Evolutionary conservation across 2,329 filamentous ascomycete genomes (phyloP).

Genomic region (Diaporthe vexans): DNA sequence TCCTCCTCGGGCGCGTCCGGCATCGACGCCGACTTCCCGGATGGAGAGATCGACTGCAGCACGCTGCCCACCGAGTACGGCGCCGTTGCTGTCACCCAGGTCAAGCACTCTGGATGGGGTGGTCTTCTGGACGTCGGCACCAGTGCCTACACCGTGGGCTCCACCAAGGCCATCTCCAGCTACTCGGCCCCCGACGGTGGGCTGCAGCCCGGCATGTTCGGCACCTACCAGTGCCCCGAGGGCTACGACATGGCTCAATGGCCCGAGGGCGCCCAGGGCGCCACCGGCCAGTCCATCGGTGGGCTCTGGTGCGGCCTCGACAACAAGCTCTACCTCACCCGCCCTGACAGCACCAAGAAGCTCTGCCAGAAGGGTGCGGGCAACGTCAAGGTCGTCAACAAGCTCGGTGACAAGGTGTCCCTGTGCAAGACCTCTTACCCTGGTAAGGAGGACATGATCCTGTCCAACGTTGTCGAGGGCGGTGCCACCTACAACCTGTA

Average conservation of each 20-base stretch:
- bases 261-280: conserved; percentile 80
- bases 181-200: conserved; percentile 76
- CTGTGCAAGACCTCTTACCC: conserved; percentile 98
- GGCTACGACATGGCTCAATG: conserved; percentile 96
- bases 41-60: conserved; percentile 78
- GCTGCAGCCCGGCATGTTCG: conserved; percentile 78
- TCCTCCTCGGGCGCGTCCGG: conserved; percentile 61
- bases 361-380: conserved; percentile 83
- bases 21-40: conserved; percentile 79
- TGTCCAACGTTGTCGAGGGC: conserved; percentile 76
- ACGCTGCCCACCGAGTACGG: conserved; percentile 84
- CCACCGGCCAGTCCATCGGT: conserved; percentile 86
- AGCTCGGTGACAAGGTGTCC: conserved; percentile 74
- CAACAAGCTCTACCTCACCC: conserved; percentile 84
- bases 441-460: conserved; percentile 88
- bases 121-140: conserved; percentile 74
- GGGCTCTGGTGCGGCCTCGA: conserved; percentile 83
- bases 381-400: conserved; percentile 82
- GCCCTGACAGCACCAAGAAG: conserved; percentile 68
- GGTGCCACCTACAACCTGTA: conserved; percentile 75
- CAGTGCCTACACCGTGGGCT: conserved; percentile 33
- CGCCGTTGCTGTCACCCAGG: conserved; percentile 77
- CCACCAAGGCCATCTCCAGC: conserved; percentile 66
- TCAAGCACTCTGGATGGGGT: conserved; percentile 81
- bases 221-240: conserved; percentile 92